These are phyloP conservation scores for Aurinia saxatilis DNA, from an alignment of 345 rosid species.

Conservation along the genomic window DNA sequence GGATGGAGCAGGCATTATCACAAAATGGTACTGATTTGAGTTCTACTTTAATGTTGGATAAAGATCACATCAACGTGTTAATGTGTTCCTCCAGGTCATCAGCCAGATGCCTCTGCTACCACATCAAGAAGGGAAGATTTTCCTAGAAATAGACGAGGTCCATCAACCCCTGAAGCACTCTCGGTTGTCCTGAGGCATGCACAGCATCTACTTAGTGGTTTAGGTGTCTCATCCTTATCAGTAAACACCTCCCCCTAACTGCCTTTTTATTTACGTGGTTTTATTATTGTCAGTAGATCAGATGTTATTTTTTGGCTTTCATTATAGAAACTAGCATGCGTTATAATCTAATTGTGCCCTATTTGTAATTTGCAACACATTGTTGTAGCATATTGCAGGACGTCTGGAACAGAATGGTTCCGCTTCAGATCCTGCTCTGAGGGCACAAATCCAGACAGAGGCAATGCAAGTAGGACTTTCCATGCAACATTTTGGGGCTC, in stretches of 20 bases:
- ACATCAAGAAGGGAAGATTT: constrained; percentile 36
- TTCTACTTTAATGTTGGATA: background rate
- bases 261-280: background rate
- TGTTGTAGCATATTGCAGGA: constrained; percentile 81
- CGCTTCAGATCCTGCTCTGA: constrained; percentile 49
- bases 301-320: background rate
- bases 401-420: constrained; percentile 69
- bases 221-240: constrained; percentile 51
- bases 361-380: constrained; percentile 45
- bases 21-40: constrained; percentile 48
- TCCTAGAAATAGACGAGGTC: constrained; percentile 43
- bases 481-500: constrained; percentile 87
- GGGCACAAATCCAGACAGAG: constrained; percentile 78
- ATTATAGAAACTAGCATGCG: background rate
- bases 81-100: constrained; percentile 44
- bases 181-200: constrained; percentile 50
- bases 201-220: constrained; percentile 55
- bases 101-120: constrained; percentile 36
- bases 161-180: constrained; percentile 66
- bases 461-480: constrained; percentile 60
- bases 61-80: background rate
- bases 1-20: constrained; percentile 62
- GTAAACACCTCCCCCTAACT: constrained; percentile 34
- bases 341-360: constrained; percentile 38
- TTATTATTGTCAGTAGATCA: background rate